Evolutionary conservation across 768 basidiomycete species (phyloP).

Genomic region (Suillus clintonianus): DNA sequence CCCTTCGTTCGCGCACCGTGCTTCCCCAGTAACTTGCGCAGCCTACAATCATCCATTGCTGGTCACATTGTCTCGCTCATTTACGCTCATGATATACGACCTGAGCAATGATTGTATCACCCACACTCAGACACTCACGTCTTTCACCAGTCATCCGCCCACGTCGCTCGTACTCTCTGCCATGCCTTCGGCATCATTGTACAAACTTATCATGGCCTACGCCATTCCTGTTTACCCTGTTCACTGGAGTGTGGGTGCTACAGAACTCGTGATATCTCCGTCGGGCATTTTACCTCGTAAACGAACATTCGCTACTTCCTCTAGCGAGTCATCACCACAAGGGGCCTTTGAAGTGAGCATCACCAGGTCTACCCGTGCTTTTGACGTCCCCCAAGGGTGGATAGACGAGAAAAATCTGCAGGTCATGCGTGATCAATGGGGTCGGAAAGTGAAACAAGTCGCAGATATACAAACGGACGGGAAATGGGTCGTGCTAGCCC

Average conservation of each 20-base stretch:
- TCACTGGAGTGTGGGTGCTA: slow-evolving; percentile 79
- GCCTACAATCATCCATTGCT: slow-evolving; percentile 81
- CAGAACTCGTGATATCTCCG: slow-evolving; percentile 68
- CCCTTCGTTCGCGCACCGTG: slow-evolving; percentile 43
- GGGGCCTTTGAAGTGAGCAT: slow-evolving; percentile 50
- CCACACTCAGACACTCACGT: slow-evolving; percentile 68
- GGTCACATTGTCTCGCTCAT: slow-evolving; percentile 65
- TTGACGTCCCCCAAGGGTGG: slow-evolving; percentile 74
- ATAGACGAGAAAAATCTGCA: slow-evolving; percentile 65
- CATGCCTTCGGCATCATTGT: slow-evolving; percentile 51
- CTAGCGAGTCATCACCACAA: slow-evolving; percentile 14
- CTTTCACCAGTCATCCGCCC: slow-evolving; percentile 80
- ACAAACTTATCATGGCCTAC: slow-evolving; percentile 77
- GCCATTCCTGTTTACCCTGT: slow-evolving; percentile 76
- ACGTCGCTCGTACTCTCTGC: slow-evolving; percentile 78
- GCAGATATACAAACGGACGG: slow-evolving; percentile 83
- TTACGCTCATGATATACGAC: slow-evolving; percentile 74
- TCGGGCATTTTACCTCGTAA: slow-evolving; percentile 15
- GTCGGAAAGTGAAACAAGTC: slow-evolving; percentile 68
- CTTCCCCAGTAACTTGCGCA: slow-evolving; percentile 56
- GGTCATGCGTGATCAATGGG: slow-evolving; percentile 73
- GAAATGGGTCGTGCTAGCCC: slow-evolving; percentile 81
- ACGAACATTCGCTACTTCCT: slow-evolving; percentile 5
- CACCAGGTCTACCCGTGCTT: slow-evolving; percentile 66
- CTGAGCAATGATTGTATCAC: slow-evolving; percentile 51